Conservation (phyloP, 2,329 filamentous ascomycete genomes). For the Aspergillus sp. region DNA sequence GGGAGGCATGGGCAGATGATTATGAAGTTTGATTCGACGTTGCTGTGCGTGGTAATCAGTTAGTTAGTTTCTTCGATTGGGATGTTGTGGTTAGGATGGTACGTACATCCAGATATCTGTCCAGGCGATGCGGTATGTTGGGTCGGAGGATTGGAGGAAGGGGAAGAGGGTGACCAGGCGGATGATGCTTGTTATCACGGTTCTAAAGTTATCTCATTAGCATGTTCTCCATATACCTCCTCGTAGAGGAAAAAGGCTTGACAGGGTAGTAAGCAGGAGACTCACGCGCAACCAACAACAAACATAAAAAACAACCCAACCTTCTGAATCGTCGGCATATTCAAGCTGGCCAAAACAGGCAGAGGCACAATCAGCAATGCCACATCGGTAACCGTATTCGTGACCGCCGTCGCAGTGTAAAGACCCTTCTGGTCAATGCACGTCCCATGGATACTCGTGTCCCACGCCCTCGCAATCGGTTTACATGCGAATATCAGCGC, state of each 20-base stretch:
- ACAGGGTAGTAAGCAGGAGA: not conserved
- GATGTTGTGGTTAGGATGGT: constrained; percentile 1
- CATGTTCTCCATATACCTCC: not conserved
- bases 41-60: constrained; percentile 7
- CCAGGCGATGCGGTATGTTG: constrained; percentile 16
- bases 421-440: constrained; percentile 18
- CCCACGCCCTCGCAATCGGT: constrained; percentile 23
- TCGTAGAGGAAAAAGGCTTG: not conserved
- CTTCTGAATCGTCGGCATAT: constrained; percentile 17
- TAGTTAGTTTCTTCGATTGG: no score
- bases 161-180: constrained; percentile 24
- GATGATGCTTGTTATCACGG: constrained; percentile 23
- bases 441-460: constrained; percentile 6
- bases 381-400: constrained; percentile 25
- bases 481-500: constrained; percentile 24
- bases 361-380: constrained; percentile 22
- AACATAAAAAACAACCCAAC: constrained; percentile 18
- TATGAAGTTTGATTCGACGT: constrained; percentile 27
- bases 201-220: constrained; percentile 9
- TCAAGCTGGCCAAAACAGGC: constrained; percentile 14
- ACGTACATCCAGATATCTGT: constrained; percentile 12
- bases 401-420: constrained; percentile 22
- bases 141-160: constrained; percentile 18
- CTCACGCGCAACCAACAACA: constrained; percentile 20
- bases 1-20: constrained; percentile 26